Percentiles rank a stretch among this genome's conserved stretches.
phyloP scores from a whole-genome alignment of 2,329 filamentous ascomycete species.

The Fusarium phyllophilum region DNA sequence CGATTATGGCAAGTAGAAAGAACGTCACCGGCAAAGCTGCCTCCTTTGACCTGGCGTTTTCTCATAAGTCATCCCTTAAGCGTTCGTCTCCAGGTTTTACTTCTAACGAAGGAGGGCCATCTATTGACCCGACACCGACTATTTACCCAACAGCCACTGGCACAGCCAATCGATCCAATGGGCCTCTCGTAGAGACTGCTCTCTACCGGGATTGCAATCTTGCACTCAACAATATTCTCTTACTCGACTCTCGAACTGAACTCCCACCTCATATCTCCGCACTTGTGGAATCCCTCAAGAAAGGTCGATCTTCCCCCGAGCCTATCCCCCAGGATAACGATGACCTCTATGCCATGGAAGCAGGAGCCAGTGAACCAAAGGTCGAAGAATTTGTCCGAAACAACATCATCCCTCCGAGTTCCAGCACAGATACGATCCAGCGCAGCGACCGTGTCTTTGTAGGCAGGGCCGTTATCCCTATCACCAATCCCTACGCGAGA shows the following conservation, averaged over 20 bases:
- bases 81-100: not conserved
- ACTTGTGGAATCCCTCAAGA: not conserved
- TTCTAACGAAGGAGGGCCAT: not conserved
- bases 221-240: not conserved
- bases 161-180: not conserved
- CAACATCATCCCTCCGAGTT: not conserved
- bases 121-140: not conserved
- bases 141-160: not conserved
- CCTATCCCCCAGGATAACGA: not conserved
- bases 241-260: not conserved
- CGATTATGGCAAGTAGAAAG: not conserved
- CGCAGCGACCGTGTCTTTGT: slow-evolving; percentile 7
- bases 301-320: not conserved
- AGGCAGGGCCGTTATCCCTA: not conserved
- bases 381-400: slow-evolving; percentile 6
- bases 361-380: not conserved
- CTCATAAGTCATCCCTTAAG: not conserved
- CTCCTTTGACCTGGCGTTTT: not conserved
- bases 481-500: not conserved
- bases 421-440: not conserved
- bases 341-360: not conserved
- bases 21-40: not conserved
- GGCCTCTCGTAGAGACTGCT: not conserved
- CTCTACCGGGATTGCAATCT: not conserved
- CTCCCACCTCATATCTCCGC: not conserved